Conservation (phyloP, 768 basidiomycete genomes). For the Boletus rubescentipes region DNA sequence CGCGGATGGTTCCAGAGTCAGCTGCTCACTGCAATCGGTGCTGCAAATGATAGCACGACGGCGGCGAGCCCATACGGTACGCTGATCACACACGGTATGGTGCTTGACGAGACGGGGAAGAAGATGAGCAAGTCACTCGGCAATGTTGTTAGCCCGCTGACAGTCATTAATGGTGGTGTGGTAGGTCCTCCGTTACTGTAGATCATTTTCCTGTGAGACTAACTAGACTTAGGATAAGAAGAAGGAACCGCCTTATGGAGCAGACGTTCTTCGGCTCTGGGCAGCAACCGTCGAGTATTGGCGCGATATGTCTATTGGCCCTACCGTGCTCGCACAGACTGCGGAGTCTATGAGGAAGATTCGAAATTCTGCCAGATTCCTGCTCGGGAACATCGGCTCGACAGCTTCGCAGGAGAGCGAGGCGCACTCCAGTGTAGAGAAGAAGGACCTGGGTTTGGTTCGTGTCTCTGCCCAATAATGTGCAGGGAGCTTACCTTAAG, state of each 20-base stretch:
- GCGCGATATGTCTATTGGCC: slow-evolving; percentile 84
- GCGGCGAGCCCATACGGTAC: slow-evolving; percentile 61
- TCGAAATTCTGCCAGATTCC: slow-evolving; percentile 82
- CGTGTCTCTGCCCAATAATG: slow-evolving; percentile 22
- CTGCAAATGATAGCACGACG: slow-evolving; percentile 14
- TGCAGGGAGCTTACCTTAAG: slow-evolving; percentile 5
- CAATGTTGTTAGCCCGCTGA: slow-evolving; percentile 85
- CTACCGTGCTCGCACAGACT: slow-evolving; percentile 70
- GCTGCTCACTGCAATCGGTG: slow-evolving; percentile 74
- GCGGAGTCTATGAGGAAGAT: slow-evolving; percentile 79
- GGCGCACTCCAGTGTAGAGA: slow-evolving; percentile 8
- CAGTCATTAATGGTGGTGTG: slow-evolving; percentile 73
- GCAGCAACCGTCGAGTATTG: slow-evolving; percentile 88
- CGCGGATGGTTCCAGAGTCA: slow-evolving; percentile 99
- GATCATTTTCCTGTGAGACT: background rate
- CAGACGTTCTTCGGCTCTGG: slow-evolving; percentile 89
- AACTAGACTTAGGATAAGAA: slow-evolving; percentile 51
- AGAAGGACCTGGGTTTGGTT: slow-evolving; percentile 62
- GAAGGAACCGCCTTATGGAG: slow-evolving; percentile 76
- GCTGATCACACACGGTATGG: slow-evolving; percentile 95
- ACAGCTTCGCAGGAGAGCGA: slow-evolving; percentile 7
- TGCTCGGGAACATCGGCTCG: slow-evolving; percentile 72
- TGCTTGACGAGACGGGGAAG: slow-evolving; percentile 83
- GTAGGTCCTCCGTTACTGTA: slow-evolving; percentile 40
- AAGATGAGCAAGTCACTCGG: slow-evolving; percentile 98